Percentiles rank a stretch among this genome's conserved stretches.
Evolutionary conservation across 2,329 filamentous ascomycete species (phyloP).

Genomic region (Phymatotrichopsis omnivora): DNA sequence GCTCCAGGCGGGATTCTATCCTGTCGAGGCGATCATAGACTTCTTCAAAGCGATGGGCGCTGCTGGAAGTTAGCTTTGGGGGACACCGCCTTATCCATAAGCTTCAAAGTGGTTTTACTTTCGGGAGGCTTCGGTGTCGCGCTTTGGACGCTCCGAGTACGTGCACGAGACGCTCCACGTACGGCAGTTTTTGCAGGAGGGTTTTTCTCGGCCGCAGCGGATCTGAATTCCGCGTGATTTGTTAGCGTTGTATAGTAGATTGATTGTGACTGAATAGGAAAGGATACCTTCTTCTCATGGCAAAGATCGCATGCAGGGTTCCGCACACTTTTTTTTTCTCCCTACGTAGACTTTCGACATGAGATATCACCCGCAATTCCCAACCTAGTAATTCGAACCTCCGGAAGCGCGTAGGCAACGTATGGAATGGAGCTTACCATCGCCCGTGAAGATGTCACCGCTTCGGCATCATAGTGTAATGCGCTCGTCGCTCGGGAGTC

Average conservation of each 20-base stretch:
- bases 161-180: conserved; percentile 30
- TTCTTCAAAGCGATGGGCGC: conserved; percentile 32
- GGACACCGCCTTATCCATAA: background rate
- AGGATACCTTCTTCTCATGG: conserved; percentile 31
- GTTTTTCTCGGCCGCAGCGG: conserved; percentile 31
- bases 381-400: too few species aligned
- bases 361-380: too few species aligned
- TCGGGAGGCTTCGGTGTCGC: conserved; percentile 31
- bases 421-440: too few species aligned
- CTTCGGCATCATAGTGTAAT: too few species aligned
- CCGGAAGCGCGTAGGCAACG: too few species aligned
- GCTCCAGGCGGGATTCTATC: conserved; percentile 28
- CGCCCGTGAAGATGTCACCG: too few species aligned
- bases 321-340: conserved; percentile 26
- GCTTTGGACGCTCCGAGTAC: conserved; percentile 31
- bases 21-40: conserved; percentile 31
- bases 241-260: conserved; percentile 7
- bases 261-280: conserved; percentile 3
- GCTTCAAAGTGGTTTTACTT: conserved; percentile 26
- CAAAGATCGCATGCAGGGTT: conserved; percentile 31
- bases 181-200: conserved; percentile 30
- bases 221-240: conserved; percentile 22
- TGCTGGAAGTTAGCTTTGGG: conserved; percentile 9
- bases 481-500: too few species aligned
- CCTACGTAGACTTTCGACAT: too few species aligned